Base-by-base conservation (phyloP, 148 eudicot species). In the Fagopyrum esculentum region DNA sequence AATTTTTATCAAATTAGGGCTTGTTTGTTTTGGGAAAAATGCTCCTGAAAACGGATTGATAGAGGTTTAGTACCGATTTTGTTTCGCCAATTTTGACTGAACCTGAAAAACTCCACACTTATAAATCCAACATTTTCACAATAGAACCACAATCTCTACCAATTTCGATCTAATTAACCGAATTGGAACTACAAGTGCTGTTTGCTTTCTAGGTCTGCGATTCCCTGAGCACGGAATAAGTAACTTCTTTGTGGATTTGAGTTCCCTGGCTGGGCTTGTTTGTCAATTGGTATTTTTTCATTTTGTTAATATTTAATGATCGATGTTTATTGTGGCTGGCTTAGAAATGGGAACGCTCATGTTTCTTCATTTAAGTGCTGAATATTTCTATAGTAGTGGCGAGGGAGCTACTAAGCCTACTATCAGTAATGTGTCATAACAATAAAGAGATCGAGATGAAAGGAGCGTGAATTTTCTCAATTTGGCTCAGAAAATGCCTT, bases 171-270 rank as follows among this genome's bases (percentile, higher is more conserved):
- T 35, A 35, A 35, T 35, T 0, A 35, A 35, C 40, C 40, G 1
- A 35, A 35, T 1, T 35, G 2, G 40, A 35, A 35, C 40, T 35
- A 35, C 40, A 35, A 35, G n/a, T 15, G 0, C 5, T 66, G 22
- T 22, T 44, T 69, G 49, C 73, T 46, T 45, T 16, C 73, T 45
- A 69, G 73, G 45, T 69, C 73, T 69, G 50, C 26, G 73, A 6
- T 44, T 6, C 73, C 2, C 6, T 49, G 73, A 13, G 26, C 12
- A 46, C 9, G 12, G 17, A 44, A 19, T 6, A 15, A 45, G 17
- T 68, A 6, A 2, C 9, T 35, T 40, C 47, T 9, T 40, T 68
- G 46, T 40, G 47, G 45, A 47, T 13, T 68, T 40, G 48, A 17
- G 46, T 68, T 59, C 64, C 10, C 35, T 17, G 35, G 35, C 22